Evolutionary conservation across 2,329 filamentous ascomycete species (phyloP), one percentile per base, ranked within the genome.

Genomic region (Venturia pyrina): DNA sequence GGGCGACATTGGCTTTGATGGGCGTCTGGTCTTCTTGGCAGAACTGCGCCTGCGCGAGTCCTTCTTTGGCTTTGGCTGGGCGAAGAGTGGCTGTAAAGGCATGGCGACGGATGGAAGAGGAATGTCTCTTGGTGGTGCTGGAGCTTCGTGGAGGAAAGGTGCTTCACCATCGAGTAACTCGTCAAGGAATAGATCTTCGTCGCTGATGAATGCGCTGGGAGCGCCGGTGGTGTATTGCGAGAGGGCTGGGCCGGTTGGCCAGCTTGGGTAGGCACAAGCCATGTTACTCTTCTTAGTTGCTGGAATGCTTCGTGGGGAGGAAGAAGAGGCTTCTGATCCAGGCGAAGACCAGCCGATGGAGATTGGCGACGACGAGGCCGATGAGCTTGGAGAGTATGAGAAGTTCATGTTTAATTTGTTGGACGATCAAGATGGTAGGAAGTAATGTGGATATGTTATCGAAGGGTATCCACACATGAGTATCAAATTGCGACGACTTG

Each of bases 1-100:
- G 65, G 76, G 75, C 65, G 73, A 74, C 76, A 78, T 78, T 15
- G 76, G 75, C 72, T 77, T 77, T 56, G 75, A 76, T 2, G 74
- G 69, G 64, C 75, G 73, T 53, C 74, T 72, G 66, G 73, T 72
- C 73, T 78, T 78, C 69, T 73, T 72, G n/a, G 28, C 53, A 57
- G 72, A 74, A 66, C 75, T 77, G 71, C 75, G 74, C 70, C 75
- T 72, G 68, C 75, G 73, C 57, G 74, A 73, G 70, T 77, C 66
- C 66, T 73, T 75, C 73, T 77, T 76, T 64, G 71, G 73, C 74
- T 75, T 80, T 74, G 73, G 75, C 48, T 68, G 69, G 50, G 74
- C 76, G 72, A 76, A 74, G 43, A 75, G 75, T 44, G 75, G 75
- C 69, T 76, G 64, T 64, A 78, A 69, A 67, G 75, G 75, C 66